Percentiles rank a stretch among this genome's conserved stretches.
Evolutionary conservation across 768 basidiomycete genomes (phyloP).

Genomic region (Amanita fuliginea): DNA sequence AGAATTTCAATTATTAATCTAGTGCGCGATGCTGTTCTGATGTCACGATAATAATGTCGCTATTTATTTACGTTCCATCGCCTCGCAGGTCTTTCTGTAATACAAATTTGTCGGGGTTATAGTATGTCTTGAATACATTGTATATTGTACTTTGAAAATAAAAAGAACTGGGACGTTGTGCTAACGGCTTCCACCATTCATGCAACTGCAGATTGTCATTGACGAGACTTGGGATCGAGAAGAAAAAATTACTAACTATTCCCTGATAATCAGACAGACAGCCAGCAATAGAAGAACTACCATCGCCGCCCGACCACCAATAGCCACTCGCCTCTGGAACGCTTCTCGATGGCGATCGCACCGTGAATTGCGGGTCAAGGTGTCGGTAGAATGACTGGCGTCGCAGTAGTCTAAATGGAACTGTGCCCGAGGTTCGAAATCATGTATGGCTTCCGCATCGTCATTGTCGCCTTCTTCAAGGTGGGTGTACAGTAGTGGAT

Average conservation of each 20-base stretch:
- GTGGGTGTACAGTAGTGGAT: neutral
- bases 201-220: neutral
- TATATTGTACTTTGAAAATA: no score
- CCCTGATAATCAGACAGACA: neutral
- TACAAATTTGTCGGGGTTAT: no score
- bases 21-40: no score
- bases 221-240: neutral
- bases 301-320: constrained; percentile 1
- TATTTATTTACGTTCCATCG: neutral
- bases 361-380: neutral
- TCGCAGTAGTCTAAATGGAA: neutral
- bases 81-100: no score
- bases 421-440: neutral
- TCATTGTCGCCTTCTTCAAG: neutral
- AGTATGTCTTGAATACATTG: no score
- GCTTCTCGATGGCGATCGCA: neutral
- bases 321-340: neutral
- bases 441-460: neutral
- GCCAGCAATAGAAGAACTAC: neutral
- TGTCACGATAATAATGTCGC: neutral
- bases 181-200: neutral
- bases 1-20: neutral
- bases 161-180: no score
- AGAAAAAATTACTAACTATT: neutral
- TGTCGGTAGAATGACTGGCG: neutral